Evolutionary conservation across 352 stramenopile genomes (phyloP).

Genomic region (Globisporangium barbulae): DNA sequence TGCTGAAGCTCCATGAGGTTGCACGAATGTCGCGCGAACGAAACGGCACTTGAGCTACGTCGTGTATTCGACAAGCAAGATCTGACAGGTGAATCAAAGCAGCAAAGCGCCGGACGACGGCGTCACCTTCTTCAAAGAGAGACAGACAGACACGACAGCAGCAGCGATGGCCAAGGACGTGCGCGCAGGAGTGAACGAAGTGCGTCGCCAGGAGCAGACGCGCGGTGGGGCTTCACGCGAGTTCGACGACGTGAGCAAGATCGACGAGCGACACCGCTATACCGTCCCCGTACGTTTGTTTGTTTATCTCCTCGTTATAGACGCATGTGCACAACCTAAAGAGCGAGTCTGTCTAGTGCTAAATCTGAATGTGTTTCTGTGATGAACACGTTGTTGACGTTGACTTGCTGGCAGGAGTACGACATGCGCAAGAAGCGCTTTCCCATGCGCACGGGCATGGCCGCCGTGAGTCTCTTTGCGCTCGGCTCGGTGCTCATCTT

Average conservation of each 20-base stretch:
- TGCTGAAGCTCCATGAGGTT: not conserved
- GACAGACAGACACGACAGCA: not conserved
- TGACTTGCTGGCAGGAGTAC: conserved; percentile 21
- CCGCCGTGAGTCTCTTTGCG: conserved; percentile 63
- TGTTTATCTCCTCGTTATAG: not conserved
- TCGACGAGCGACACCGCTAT: conserved; percentile 22
- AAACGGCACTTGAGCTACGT: conserved; percentile 17
- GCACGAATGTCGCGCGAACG: conserved; percentile 21
- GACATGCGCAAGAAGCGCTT: conserved; percentile 53
- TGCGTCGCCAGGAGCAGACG: conserved; percentile 31
- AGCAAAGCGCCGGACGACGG: not conserved
- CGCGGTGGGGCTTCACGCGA: conserved; percentile 16
- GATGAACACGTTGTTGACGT: not conserved
- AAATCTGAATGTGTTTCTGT: not conserved
- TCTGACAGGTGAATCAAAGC: not conserved
- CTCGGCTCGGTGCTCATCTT: conserved; percentile 74
- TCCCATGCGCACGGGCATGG: conserved; percentile 70
- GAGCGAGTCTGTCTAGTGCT: not conserved
- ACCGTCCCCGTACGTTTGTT: conserved; percentile 20
- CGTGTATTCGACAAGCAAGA: not conserved
- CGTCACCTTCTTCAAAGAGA: not conserved
- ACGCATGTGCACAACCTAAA: not conserved
- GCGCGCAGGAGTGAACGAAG: conserved; percentile 17
- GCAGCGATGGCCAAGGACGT: conserved; percentile 55
- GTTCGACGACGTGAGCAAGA: conserved; percentile 38